Conservation (phyloP, 2,329 filamentous ascomycete species). For the Colletotrichum phormii region DNA sequence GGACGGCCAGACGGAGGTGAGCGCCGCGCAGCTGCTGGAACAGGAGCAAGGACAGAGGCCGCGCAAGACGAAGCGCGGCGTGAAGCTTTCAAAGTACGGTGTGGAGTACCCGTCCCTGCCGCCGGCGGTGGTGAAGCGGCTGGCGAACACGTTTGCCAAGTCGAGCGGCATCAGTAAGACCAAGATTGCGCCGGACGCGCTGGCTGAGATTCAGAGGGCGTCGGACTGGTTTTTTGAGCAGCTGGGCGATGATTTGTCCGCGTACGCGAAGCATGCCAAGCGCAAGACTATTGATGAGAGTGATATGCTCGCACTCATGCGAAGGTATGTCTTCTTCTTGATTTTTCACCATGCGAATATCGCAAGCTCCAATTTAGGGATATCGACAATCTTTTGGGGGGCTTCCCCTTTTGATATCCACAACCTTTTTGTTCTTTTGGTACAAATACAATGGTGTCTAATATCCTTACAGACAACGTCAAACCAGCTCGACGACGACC, state of each 20-base stretch:
- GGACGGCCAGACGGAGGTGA: conserved; percentile 36
- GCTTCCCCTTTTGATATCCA: conserved; percentile 33
- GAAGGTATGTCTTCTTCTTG: conserved; percentile 70
- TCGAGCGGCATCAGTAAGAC: conserved; percentile 73
- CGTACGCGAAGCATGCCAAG: conserved; percentile 84
- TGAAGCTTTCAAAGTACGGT: conserved; percentile 76
- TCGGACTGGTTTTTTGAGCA: conserved; percentile 96
- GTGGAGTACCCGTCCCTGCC: conserved; percentile 83
- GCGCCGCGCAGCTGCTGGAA: conserved; percentile 30
- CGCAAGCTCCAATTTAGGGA: conserved; percentile 17
- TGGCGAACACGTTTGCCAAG: conserved; percentile 78
- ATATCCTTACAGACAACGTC: conserved; percentile 74
- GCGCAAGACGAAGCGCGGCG: conserved; percentile 53
- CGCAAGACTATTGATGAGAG: conserved; percentile 88
- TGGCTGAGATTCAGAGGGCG: conserved; percentile 81
- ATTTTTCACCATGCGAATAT: conserved; percentile 35
- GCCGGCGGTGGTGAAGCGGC: conserved; percentile 76
- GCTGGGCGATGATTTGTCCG: conserved; percentile 80
- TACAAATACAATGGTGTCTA: conserved; percentile 19
- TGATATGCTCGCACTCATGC: conserved; percentile 85
- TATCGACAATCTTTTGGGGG: background rate
- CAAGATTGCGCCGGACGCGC: conserved; percentile 78
- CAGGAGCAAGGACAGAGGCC: conserved; percentile 24
- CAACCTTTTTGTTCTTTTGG: background rate
- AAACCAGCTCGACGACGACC: conserved; percentile 77